Conservation (phyloP, 176 grass and related monocot species). For the Poa annua region DNA sequence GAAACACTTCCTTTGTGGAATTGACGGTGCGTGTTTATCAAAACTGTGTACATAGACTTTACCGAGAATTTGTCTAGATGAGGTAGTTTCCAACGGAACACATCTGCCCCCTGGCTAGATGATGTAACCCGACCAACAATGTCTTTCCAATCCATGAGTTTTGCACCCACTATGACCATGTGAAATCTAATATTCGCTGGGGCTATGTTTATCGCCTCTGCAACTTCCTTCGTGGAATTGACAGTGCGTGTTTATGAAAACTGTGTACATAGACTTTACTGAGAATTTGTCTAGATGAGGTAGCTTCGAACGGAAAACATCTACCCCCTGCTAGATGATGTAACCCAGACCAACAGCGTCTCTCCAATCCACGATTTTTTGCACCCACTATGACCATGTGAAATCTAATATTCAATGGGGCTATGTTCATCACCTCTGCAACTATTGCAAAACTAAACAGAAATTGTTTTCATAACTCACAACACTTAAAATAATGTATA, state of each 20-base stretch:
- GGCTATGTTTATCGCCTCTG: not conserved
- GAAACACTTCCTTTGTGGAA: not conserved
- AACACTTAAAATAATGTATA: constrained; percentile 15
- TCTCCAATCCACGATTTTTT: not conserved
- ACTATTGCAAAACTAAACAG: not conserved
- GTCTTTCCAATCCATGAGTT: not conserved
- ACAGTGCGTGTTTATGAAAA: not conserved
- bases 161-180: not conserved
- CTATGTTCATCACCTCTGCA: constrained; percentile 2
- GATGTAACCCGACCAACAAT: not conserved
- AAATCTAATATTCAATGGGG: not conserved
- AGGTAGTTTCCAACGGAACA: not conserved
- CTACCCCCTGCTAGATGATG: not conserved
- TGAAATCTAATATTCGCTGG: not conserved
- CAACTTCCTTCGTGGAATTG: not conserved
- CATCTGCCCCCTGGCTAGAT: not conserved
- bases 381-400: not conserved
- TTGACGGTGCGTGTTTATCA: not conserved
- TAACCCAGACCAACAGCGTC: not conserved
- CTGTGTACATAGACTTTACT: not conserved
- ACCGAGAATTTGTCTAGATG: not conserved
- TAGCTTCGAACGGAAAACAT: not conserved
- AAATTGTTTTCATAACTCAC: not conserved
- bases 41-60: not conserved
- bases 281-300: not conserved